These are phyloP conservation scores for Neonectria coccinea DNA, from an alignment of 2,329 filamentous ascomycete species.

Conservation along the genomic window DNA sequence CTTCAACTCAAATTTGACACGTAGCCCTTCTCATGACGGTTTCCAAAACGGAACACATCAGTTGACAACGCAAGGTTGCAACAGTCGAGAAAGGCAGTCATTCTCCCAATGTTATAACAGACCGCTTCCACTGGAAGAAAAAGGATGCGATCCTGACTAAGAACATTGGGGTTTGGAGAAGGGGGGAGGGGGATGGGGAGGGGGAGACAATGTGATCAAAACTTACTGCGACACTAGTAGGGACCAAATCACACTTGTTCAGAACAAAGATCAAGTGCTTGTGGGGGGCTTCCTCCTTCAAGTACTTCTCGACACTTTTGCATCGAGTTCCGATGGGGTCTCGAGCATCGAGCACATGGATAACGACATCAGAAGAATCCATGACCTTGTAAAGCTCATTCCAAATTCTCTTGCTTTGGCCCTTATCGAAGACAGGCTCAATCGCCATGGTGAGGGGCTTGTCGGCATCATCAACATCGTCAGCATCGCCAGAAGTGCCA, in stretches of 20 bases:
- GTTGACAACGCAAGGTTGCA: constrained; percentile 59
- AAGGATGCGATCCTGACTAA: constrained; percentile 87
- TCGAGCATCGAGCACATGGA: constrained; percentile 92
- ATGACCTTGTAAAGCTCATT: constrained; percentile 97
- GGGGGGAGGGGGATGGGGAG: constrained; percentile 49
- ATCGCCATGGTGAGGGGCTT: constrained; percentile 69
- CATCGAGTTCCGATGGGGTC: constrained; percentile 93
- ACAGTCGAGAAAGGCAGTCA: constrained; percentile 65
- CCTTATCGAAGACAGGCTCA: constrained; percentile 92
- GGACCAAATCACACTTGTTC: constrained; percentile 79
- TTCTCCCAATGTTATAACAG: constrained; percentile 99
- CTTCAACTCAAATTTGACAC: constrained; percentile 97
- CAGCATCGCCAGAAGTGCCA: constrained; percentile 71
- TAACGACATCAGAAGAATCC: constrained; percentile 93
- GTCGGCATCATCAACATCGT: constrained; percentile 60
- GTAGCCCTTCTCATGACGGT: constrained; percentile 80
- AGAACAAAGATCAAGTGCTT: constrained; percentile 78
- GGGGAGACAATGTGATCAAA: constrained; percentile 30
- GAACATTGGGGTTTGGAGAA: constrained; percentile 67
- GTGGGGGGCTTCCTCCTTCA: constrained; percentile 91
- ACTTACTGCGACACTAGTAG: constrained; percentile 95
- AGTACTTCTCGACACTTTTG: constrained; percentile 83
- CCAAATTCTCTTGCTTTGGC: constrained; percentile 95
- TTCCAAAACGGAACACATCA: constrained; percentile 91
- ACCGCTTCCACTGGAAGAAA: constrained; percentile 80